These are phyloP conservation scores for Cystobasidium slooffiae DNA, from an alignment of 1,284 basidiomycete genomes.

Conservation along the genomic window DNA sequence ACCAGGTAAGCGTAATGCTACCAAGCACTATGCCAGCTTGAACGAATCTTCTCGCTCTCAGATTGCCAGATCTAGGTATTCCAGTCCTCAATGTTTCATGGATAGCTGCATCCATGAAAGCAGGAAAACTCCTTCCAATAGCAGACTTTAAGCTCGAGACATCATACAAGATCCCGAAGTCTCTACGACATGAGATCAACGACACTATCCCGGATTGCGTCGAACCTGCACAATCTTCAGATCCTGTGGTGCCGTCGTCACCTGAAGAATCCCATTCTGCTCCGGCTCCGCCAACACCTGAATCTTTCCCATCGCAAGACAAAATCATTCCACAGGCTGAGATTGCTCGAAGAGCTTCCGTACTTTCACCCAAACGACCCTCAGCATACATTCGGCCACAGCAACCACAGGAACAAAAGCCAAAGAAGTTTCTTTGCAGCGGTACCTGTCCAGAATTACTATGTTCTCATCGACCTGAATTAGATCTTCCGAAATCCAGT, in stretches of 20 bases:
- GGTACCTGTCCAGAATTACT: slow-evolving; percentile 3
- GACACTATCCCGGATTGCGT: neutral
- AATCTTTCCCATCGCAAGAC: too few species aligned
- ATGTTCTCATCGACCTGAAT: neutral
- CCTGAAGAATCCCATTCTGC: too few species aligned
- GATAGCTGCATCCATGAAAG: slow-evolving; percentile 20
- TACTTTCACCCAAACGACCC: too few species aligned
- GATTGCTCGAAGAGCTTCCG: too few species aligned
- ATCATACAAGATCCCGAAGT: neutral
- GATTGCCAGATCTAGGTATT: slow-evolving; percentile 22
- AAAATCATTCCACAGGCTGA: too few species aligned
- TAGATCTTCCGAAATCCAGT: neutral
- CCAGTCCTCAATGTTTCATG: slow-evolving; percentile 20
- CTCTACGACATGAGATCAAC: neutral
- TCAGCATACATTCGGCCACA: neutral
- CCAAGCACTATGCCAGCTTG: neutral
- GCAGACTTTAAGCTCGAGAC: slow-evolving; percentile 11
- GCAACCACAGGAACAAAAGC: too few species aligned
- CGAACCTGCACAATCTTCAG: too few species aligned
- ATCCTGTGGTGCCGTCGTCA: too few species aligned
- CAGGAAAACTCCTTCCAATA: slow-evolving; percentile 4
- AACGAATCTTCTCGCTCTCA: neutral
- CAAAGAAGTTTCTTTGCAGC: neutral
- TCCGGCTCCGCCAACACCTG: too few species aligned
- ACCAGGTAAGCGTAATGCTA: slow-evolving; percentile 2